Evolutionary conservation across 2,329 filamentous ascomycete genomes (phyloP).

Genomic region (Chrysoporthe puriensis): DNA sequence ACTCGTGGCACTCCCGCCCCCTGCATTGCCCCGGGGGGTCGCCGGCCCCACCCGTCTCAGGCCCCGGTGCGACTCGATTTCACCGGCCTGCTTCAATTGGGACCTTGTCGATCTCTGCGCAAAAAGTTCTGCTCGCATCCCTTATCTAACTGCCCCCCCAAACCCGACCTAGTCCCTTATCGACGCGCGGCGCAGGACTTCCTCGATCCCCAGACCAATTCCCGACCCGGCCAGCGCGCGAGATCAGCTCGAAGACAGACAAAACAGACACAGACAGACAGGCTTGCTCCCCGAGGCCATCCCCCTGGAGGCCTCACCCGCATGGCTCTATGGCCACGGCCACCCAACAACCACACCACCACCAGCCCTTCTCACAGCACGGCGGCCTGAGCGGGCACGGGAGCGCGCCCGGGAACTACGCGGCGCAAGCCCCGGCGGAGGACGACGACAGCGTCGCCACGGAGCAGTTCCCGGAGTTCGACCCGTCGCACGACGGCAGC

Average conservation of each 20-base stretch:
- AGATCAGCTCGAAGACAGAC: background rate
- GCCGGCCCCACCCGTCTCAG: background rate
- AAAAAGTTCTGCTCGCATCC: conserved; percentile 13
- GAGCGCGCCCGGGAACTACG: conserved; percentile 7
- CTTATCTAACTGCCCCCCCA: background rate
- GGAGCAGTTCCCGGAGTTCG: conserved; percentile 30
- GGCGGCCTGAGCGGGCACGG: conserved; percentile 24
- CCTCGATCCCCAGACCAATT: background rate
- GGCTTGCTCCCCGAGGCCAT: conserved; percentile 6
- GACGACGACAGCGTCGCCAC: conserved; percentile 27
- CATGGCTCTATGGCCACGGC: conserved; percentile 30
- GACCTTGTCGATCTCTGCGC: background rate
- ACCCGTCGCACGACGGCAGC: conserved; percentile 28
- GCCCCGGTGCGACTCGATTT: background rate
- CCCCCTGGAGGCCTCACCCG: conserved; percentile 21
- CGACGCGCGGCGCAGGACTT: background rate
- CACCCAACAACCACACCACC: conserved; percentile 9
- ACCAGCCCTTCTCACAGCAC: conserved; percentile 17
- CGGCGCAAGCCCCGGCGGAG: conserved; percentile 17
- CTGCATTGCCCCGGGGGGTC: background rate
- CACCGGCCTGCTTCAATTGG: background rate
- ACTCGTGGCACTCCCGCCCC: too few relatives aligned
- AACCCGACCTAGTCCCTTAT: background rate
- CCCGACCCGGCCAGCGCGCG: background rate
- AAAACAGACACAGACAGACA: background rate